phyloP scores from a whole-genome alignment of 768 basidiomycete species.

The Russula sp. region DNA sequence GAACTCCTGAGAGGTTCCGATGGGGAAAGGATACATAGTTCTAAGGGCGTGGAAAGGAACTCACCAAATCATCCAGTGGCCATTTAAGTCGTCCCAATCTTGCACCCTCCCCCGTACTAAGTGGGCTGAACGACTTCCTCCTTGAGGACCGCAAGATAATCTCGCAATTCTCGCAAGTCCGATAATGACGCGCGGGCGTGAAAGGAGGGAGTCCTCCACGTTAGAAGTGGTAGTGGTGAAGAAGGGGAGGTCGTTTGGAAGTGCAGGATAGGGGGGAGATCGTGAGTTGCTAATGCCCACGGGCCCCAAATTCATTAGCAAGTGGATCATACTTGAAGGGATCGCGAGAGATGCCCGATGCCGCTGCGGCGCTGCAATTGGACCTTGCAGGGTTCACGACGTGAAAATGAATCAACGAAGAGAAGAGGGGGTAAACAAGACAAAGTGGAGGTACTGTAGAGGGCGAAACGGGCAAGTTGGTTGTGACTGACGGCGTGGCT shows the following conservation, averaged over 20 bases:
- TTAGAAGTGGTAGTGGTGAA: slow-evolving; percentile 64
- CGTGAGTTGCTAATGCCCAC: slow-evolving; percentile 39
- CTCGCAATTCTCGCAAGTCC: slow-evolving; percentile 84
- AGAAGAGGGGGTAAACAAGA: no score
- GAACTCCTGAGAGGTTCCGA: slow-evolving; percentile 40
- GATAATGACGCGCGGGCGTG: slow-evolving; percentile 75
- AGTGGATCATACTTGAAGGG: slow-evolving; percentile 64
- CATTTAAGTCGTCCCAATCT: slow-evolving; percentile 58
- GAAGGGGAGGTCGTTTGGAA: slow-evolving; percentile 73
- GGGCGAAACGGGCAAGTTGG: no score
- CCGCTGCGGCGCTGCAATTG: slow-evolving; percentile 7
- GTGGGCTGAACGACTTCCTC: slow-evolving; percentile 90
- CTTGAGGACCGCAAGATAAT: slow-evolving; percentile 76
- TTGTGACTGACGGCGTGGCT: no score
- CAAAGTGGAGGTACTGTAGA: no score
- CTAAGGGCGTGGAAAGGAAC: slow-evolving; percentile 27
- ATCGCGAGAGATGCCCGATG: slow-evolving; percentile 31
- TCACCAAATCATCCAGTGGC: slow-evolving; percentile 59
- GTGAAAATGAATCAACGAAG: no score
- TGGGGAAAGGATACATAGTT: background rate
- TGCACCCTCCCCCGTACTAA: slow-evolving; percentile 85
- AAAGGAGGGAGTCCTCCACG: slow-evolving; percentile 82
- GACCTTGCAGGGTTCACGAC: no score
- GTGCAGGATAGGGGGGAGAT: slow-evolving; percentile 61
- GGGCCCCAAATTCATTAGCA: slow-evolving; percentile 59